Evolutionary conservation across 1,139 yeast species (phyloP).

Genomic region (Nakaseomyces bracarensis): DNA sequence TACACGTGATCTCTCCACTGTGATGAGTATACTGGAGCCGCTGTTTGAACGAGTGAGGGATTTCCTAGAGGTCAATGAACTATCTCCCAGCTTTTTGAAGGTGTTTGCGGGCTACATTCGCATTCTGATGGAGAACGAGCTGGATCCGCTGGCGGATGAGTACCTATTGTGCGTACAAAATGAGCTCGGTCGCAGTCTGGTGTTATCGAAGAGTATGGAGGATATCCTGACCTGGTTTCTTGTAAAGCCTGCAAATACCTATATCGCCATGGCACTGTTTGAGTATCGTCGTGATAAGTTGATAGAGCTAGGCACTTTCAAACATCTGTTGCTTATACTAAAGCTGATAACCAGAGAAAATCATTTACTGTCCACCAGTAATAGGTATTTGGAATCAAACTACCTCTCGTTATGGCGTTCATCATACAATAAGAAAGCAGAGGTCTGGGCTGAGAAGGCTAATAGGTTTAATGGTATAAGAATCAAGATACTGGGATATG

Average conservation of each 20-base stretch:
- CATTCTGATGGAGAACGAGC: conserved; percentile 10
- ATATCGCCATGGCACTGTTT: conserved; percentile 13
- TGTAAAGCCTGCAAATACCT: conserved; percentile 13
- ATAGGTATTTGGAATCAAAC: not conserved
- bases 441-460: conserved; percentile 1
- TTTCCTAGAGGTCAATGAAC: conserved; percentile 12
- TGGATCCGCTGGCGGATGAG: conserved; percentile 13
- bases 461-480: conserved; percentile 2
- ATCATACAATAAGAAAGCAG: not conserved
- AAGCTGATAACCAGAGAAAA: not conserved
- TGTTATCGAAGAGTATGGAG: conserved; percentile 10
- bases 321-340: not conserved
- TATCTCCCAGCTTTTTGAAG: conserved; percentile 14
- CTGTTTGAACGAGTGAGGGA: not conserved
- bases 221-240: conserved; percentile 13
- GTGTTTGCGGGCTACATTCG: conserved; percentile 12
- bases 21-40: conserved; percentile 1
- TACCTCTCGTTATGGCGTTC: conserved; percentile 1
- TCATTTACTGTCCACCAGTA: not conserved
- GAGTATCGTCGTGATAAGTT: conserved; percentile 7
- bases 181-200: conserved; percentile 13
- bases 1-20: not conserved
- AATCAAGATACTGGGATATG: conserved; percentile 3
- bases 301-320: not conserved
- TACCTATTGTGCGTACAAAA: conserved; percentile 12